phyloP scores from a whole-genome alignment of 169 alveolate genomes.

The Babesia microti region DNA sequence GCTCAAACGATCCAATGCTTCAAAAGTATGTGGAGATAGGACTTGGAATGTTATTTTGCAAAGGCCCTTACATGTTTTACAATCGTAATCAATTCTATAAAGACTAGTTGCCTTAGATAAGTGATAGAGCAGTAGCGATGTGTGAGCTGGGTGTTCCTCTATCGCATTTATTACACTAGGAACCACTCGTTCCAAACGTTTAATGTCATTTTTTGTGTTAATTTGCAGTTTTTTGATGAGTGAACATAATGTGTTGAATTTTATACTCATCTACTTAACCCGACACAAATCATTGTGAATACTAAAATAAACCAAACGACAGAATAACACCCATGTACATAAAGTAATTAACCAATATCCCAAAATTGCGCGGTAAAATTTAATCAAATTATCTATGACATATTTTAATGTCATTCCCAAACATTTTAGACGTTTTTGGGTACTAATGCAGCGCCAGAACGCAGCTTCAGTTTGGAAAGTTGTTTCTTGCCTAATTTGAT shows the following conservation, averaged over 20 bases:
- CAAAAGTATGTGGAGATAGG: slow-evolving; percentile 3
- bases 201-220: background rate
- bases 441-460: slow-evolving; percentile 31
- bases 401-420: too few species aligned
- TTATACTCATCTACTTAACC: background rate
- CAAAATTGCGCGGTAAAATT: too few species aligned
- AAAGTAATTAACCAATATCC: too few species aligned
- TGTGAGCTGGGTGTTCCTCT: slow-evolving; percentile 19
- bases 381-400: too few species aligned
- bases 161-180: background rate
- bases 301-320: background rate
- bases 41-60: slow-evolving; percentile 13
- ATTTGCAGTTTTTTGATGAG: background rate
- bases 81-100: background rate
- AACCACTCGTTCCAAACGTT: slow-evolving; percentile 1
- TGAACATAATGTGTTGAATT: background rate
- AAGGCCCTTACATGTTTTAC: slow-evolving; percentile 36
- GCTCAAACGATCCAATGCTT: slow-evolving; percentile 5
- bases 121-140: slow-evolving; percentile 17
- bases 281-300: background rate
- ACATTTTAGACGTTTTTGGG: too few species aligned
- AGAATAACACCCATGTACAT: background rate
- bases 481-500: slow-evolving; percentile 65
- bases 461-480: slow-evolving; percentile 61
- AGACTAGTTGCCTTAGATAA: slow-evolving; percentile 10